Conservation (phyloP, 2,329 filamentous ascomycete species). For the Penicillium aurantiogriseum region DNA sequence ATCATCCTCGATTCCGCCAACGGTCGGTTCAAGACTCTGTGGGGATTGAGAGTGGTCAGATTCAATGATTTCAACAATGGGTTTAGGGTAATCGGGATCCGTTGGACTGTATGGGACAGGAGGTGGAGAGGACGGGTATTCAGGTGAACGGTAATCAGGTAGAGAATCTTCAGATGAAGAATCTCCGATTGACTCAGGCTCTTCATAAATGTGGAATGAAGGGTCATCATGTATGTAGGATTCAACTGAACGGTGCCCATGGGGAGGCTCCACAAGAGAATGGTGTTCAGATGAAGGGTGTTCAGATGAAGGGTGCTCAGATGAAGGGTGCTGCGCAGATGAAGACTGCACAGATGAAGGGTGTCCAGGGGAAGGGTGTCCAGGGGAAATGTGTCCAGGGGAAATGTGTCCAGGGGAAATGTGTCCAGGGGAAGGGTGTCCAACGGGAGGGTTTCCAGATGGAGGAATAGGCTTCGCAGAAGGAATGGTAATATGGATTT, state of each 20-base stretch:
- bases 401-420: not conserved
- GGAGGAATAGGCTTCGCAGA: not conserved
- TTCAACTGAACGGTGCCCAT: not conserved
- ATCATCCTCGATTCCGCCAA: slow-evolving; percentile 20
- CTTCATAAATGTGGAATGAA: not conserved
- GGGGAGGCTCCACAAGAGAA: not conserved
- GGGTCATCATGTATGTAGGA: not conserved
- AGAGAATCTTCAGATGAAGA: not conserved
- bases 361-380: not conserved
- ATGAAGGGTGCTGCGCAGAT: not conserved
- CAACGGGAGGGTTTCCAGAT: not conserved
- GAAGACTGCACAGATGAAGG: not conserved
- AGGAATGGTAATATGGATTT: not conserved
- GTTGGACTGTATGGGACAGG: not conserved
- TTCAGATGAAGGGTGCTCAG: not conserved
- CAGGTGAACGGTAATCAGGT: not conserved
- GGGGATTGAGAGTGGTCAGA: not conserved
- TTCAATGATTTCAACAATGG: not conserved
- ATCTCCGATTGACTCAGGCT: not conserved
- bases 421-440: not conserved
- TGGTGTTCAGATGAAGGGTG: not conserved
- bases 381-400: not conserved
- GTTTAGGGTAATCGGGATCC: not conserved
- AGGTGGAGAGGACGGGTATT: not conserved
- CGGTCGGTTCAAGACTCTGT: not conserved